Evolutionary conservation across 2,329 filamentous ascomycete species (phyloP).

Genomic region (Eutypella sp.): DNA sequence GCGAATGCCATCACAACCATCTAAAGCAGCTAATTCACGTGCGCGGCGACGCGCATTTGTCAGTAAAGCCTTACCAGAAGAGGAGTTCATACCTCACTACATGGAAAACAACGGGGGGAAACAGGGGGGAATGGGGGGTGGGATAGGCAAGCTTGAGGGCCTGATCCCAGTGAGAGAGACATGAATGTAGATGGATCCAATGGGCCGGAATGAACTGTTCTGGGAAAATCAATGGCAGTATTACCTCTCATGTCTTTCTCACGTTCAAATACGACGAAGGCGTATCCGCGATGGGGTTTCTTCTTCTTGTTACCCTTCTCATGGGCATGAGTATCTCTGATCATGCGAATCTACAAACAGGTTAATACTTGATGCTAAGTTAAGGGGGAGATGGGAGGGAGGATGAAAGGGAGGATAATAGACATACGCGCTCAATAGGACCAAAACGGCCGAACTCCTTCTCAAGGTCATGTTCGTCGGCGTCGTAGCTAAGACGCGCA

Average conservation of each 20-base stretch:
- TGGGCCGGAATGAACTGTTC: slow-evolving; percentile 24
- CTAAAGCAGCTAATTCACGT: slow-evolving; percentile 78
- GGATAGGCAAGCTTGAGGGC: slow-evolving; percentile 57
- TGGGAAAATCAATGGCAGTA: slow-evolving; percentile 39
- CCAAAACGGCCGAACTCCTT: slow-evolving; percentile 91
- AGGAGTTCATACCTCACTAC: slow-evolving; percentile 36
- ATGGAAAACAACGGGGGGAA: slow-evolving; percentile 5
- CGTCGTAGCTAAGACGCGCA: slow-evolving; percentile 82
- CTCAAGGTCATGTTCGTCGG: slow-evolving; percentile 84
- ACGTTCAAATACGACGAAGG: slow-evolving; percentile 93
- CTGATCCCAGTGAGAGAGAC: slow-evolving; percentile 45
- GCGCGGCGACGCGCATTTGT: slow-evolving; percentile 59
- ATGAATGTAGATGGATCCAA: slow-evolving; percentile 27
- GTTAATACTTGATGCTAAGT: slow-evolving; percentile 2
- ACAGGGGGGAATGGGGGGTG: slow-evolving; percentile 34
- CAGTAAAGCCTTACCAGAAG: slow-evolving; percentile 62
- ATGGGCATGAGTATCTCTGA: slow-evolving; percentile 68
- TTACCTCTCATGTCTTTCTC: slow-evolving; percentile 99
- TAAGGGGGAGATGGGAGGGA: neutral
- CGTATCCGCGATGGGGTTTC: slow-evolving; percentile 83
- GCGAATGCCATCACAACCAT: slow-evolving; percentile 74
- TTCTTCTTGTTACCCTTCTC: slow-evolving; percentile 71
- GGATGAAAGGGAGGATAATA: neutral
- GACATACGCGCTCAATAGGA: slow-evolving; percentile 79
- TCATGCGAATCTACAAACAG: slow-evolving; percentile 69